These are phyloP conservation scores for Knoxia roxburghii DNA, from an alignment of 257 asterid genomes.

Conservation along the genomic window DNA sequence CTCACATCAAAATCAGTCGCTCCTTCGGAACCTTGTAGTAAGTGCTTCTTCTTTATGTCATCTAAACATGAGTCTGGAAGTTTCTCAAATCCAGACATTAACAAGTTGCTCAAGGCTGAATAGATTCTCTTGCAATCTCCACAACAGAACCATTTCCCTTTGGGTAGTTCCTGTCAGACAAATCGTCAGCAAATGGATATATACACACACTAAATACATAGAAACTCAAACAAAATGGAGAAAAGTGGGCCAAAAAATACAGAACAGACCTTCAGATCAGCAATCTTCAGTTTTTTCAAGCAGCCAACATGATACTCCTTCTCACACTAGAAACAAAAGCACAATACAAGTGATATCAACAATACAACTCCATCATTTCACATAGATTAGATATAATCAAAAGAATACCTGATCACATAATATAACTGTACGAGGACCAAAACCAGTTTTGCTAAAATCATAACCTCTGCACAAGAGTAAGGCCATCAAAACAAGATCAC, in stretches of 20 bases:
- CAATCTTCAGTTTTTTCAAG: constrained; percentile 79
- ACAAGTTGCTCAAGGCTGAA: constrained; percentile 57
- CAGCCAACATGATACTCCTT: constrained; percentile 98
- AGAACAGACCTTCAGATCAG: constrained; percentile 82
- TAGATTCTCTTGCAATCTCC: constrained; percentile 69
- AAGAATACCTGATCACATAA: constrained; percentile 88
- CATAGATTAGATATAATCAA: constrained; percentile 13
- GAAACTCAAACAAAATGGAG: constrained; percentile 9
- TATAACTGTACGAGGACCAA: constrained; percentile 99
- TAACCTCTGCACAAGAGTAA: constrained; percentile 57
- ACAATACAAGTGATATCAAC: constrained; percentile 14
- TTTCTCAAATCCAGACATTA: constrained; percentile 69
- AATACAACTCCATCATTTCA: constrained; percentile 6
- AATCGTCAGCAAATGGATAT: neutral
- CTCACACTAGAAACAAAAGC: constrained; percentile 65
- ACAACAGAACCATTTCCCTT: constrained; percentile 94
- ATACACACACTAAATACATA: neutral
- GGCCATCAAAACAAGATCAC: neutral
- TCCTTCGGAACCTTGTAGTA: constrained; percentile 24
- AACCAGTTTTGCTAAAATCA: constrained; percentile 94
- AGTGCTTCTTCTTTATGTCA: constrained; percentile 45
- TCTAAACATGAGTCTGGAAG: constrained; percentile 67
- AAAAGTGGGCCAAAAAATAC: neutral
- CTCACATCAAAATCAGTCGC: constrained; percentile 57
- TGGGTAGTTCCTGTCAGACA: constrained; percentile 76